Evolutionary conservation across 2,329 filamentous ascomycete genomes (phyloP), one percentile per base, ranked within the genome.

Genomic region (Trichoderma sp.): DNA sequence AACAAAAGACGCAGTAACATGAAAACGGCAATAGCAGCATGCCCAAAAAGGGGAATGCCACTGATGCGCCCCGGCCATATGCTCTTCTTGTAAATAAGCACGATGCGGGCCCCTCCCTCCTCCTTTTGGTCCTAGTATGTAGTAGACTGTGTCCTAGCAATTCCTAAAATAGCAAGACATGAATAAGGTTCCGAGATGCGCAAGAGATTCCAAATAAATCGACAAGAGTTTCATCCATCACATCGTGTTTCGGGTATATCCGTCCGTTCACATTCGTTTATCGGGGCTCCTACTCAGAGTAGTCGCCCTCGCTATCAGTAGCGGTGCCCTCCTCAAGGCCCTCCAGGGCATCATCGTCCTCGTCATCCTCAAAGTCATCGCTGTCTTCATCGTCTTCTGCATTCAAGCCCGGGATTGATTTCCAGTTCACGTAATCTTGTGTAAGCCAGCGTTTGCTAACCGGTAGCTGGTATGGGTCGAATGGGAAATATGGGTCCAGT

Each of bases 401-500:
- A 69, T 90, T 86, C 13, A 94, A 80, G 0, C 91, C 92, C 0
- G 89, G 89, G 43, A 96, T 87, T 5, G 89, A 86, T 71, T 88
- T 87, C 92, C 93, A 97, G 61, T 90, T 85, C 34, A 95, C 86
- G 76, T 97, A 97, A 76, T 96, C 91, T 24, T 87, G 86, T 71
- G 94, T 91, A 14, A 99, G 82, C 96, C 96, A 98, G 69, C 89
- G 86, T 79, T 92, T 93, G 78, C 94, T 97, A 73, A 89, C 84
- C 0, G 94, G 94, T 60, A 99, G 83, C 75, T 95, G 91, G 79
- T 98, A 99, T 2, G 96, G 96, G 77, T 99, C 96, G 76, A 99
- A 99, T 0, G 96, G 96, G 76, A 98, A 99, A 78, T 97, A 97
- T 0, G 94, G 92, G 74, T 98, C 94, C 1, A 99, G 86, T 79